Percentiles rank a stretch among this genome's conserved stretches.
Conservation (phyloP, 345 rosid species). For the Gynandropsis gynandra region DNA sequence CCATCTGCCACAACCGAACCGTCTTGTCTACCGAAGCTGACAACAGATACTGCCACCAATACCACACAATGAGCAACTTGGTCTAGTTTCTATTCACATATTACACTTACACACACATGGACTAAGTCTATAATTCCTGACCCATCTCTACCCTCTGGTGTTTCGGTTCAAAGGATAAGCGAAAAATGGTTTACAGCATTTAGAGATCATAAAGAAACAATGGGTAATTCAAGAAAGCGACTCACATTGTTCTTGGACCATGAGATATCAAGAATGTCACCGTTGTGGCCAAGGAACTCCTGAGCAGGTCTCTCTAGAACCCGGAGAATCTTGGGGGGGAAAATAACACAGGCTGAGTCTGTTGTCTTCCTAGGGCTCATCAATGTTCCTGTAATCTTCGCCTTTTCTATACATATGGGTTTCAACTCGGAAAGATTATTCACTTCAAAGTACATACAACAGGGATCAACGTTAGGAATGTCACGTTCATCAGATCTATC, state of each 20-base stretch:
- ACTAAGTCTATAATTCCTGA: conserved; percentile 34
- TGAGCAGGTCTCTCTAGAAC: conserved; percentile 65
- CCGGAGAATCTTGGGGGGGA: conserved; percentile 77
- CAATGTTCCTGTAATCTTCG: conserved; percentile 32
- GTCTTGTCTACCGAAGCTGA: conserved; percentile 75
- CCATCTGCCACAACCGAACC: conserved; percentile 75
- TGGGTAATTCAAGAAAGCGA: conserved; percentile 7
- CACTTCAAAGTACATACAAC: conserved; percentile 69
- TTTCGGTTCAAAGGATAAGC: conserved; percentile 4
- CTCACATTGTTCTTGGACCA: conserved; percentile 82
- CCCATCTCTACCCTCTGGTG: too few species aligned
- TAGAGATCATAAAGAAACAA: conserved; percentile 1
- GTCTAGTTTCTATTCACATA: conserved; percentile 36
- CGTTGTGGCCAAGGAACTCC: conserved; percentile 57
- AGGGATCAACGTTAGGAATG: conserved; percentile 66
- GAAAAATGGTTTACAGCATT: not conserved
- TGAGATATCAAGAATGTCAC: conserved; percentile 64
- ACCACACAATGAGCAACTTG: conserved; percentile 34
- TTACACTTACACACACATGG: conserved; percentile 28
- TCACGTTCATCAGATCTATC: conserved; percentile 50
- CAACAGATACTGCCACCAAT: conserved; percentile 57
- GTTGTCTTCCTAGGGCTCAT: conserved; percentile 56
- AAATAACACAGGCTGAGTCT: conserved; percentile 71
- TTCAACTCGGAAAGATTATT: conserved; percentile 57
- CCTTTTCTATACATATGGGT: conserved; percentile 53